Percentiles rank a stretch among this genome's conserved stretches.
Conservation (phyloP, 2,329 filamentous ascomycete species). For the Claviceps purpurea region DNA sequence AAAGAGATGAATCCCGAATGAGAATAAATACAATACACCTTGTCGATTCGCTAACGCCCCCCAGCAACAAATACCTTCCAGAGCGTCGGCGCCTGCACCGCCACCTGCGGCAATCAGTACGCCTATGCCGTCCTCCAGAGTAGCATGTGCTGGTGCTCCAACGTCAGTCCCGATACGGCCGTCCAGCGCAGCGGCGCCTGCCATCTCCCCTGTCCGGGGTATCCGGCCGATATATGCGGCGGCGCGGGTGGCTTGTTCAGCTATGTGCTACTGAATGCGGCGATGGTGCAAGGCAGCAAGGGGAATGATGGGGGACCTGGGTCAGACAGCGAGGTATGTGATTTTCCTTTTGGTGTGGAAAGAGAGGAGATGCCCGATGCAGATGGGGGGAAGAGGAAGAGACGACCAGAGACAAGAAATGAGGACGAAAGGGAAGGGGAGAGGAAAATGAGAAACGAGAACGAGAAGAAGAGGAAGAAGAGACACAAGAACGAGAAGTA, state of each 20-base stretch:
- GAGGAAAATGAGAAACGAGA: too few relatives aligned
- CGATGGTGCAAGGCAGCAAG: not conserved
- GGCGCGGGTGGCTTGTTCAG: not conserved
- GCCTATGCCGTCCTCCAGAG: conserved; percentile 2
- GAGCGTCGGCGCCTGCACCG: conserved; percentile 1
- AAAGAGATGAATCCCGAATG: not conserved
- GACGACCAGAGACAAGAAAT: too few relatives aligned
- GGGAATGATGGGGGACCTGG: not conserved
- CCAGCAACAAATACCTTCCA: conserved; percentile 2
- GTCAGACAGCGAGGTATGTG: not conserved
- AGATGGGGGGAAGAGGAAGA: too few relatives aligned
- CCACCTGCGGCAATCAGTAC: conserved; percentile 1
- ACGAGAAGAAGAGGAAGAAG: too few relatives aligned
- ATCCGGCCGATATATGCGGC: conserved; percentile 3
- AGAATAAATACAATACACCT: not conserved
- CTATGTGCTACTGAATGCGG: conserved; percentile 2
- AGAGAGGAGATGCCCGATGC: too few relatives aligned
- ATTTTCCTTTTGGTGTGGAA: too few relatives aligned
- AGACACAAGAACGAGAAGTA: too few relatives aligned
- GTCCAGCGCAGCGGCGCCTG: not conserved
- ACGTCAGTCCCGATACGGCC: conserved; percentile 1
- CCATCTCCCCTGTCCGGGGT: conserved; percentile 1
- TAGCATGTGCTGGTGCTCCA: conserved; percentile 5
- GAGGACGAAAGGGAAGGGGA: too few relatives aligned
- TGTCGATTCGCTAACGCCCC: too few relatives aligned